Percentiles rank a stretch among this genome's conserved stretches.
phyloP scores from a whole-genome alignment of 352 stramenopile genomes.

The Paralagenidium karlingii region DNA sequence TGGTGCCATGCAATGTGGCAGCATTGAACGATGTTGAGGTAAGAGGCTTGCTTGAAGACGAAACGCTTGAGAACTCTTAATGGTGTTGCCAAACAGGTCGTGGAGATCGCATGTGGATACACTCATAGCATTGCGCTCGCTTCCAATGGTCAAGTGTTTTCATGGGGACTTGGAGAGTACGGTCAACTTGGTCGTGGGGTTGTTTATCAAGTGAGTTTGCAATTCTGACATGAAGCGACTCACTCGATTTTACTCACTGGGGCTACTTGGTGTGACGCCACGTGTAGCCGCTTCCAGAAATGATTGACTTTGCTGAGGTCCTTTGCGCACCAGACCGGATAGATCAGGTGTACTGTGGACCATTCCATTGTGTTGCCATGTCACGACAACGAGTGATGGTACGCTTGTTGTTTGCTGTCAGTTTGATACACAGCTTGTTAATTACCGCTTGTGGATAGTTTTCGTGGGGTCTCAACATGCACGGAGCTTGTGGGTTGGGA shows the following conservation, averaged over 20 bases:
- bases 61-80: no score
- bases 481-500: slow-evolving; percentile 63
- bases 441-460: not conserved
- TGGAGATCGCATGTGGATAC: slow-evolving; percentile 72
- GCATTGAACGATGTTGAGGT: slow-evolving; percentile 20
- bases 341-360: slow-evolving; percentile 51
- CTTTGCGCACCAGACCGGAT: slow-evolving; percentile 33
- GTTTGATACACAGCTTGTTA: not conserved
- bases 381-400: slow-evolving; percentile 47
- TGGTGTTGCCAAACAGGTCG: no score
- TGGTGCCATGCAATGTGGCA: slow-evolving; percentile 40
- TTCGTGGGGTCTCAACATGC: slow-evolving; percentile 73
- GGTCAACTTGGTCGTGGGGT: slow-evolving; percentile 81
- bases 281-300: slow-evolving; percentile 45
- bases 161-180: slow-evolving; percentile 85
- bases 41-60: no score
- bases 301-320: slow-evolving; percentile 32
- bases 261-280: no score
- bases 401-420: slow-evolving; percentile 6
- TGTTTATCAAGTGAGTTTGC: slow-evolving; percentile 60
- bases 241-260: no score
- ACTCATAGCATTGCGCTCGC: slow-evolving; percentile 81
- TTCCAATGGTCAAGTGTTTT: slow-evolving; percentile 66
- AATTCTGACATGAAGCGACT: not conserved
- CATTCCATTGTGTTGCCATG: slow-evolving; percentile 68